Evolutionary conservation across 495 filamentous ascomycete species (phyloP).

Genomic region (Aspergillus heteromorphus): DNA sequence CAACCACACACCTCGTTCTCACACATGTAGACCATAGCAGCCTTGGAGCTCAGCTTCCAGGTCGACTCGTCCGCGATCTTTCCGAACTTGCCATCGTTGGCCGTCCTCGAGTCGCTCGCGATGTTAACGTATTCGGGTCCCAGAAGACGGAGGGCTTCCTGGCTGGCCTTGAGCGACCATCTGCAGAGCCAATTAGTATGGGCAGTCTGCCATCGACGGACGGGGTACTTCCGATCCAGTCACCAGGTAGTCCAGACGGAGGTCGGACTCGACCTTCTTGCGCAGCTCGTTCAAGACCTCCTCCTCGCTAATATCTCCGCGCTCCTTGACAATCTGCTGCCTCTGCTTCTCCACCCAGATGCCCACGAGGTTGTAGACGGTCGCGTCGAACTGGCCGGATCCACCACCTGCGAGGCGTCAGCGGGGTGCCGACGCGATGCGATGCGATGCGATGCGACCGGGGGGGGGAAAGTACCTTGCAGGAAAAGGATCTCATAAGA

Average conservation of each 20-base stretch:
- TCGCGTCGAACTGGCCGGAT: slow-evolving; percentile 74
- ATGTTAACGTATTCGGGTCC: slow-evolving; percentile 77
- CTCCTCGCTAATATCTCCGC: slow-evolving; percentile 36
- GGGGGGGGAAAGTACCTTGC: slow-evolving; percentile 43
- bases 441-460: no score
- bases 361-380: slow-evolving; percentile 72
- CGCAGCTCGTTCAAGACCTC: slow-evolving; percentile 55
- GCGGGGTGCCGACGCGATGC: not conserved
- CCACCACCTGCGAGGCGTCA: slow-evolving; percentile 49
- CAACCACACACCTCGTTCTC: slow-evolving; percentile 71
- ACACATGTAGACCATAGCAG: slow-evolving; percentile 85
- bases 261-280: slow-evolving; percentile 56
- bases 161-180: slow-evolving; percentile 91
- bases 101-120: slow-evolving; percentile 61
- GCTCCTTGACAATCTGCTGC: slow-evolving; percentile 30
- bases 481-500: slow-evolving; percentile 77
- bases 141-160: slow-evolving; percentile 72
- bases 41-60: slow-evolving; percentile 68
- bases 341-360: slow-evolving; percentile 65
- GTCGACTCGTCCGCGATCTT: slow-evolving; percentile 67
- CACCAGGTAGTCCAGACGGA: slow-evolving; percentile 84
- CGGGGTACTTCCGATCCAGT: slow-evolving; percentile 55
- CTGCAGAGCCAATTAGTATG: slow-evolving; percentile 14
- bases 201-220: not conserved
- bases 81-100: slow-evolving; percentile 81